Percentiles rank a stretch among this genome's conserved stretches.
Conservation (phyloP, 768 basidiomycete genomes). For the Mycena metata region DNA sequence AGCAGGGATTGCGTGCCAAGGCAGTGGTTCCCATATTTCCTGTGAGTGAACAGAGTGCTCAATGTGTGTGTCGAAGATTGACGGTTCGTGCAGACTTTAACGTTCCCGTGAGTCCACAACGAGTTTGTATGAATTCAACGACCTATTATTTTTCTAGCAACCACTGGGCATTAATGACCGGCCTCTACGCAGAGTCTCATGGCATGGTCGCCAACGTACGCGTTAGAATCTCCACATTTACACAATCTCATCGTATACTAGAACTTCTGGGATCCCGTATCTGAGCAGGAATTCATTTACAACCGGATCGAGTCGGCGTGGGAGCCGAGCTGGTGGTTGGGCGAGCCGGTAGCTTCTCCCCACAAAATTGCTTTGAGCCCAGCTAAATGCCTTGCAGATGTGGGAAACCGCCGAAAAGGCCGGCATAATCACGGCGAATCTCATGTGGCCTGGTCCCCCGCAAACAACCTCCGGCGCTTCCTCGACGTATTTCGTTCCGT, state of each 20-base stretch:
- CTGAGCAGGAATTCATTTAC: conserved; percentile 77
- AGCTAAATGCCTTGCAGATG: conserved; percentile 63
- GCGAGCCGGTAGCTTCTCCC: conserved; percentile 77
- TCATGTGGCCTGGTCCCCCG: conserved; percentile 96
- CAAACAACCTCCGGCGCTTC: conserved; percentile 72
- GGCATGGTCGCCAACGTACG: conserved; percentile 91
- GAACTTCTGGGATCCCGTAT: conserved; percentile 90
- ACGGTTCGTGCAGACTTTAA: conserved; percentile 70
- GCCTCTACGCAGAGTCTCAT: conserved; percentile 89
- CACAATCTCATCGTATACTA: conserved; percentile 45
- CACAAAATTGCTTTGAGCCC: not conserved
- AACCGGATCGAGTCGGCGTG: conserved; percentile 71
- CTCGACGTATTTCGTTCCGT: conserved; percentile 85
- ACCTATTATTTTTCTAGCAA: conserved; percentile 62
- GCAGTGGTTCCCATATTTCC: conserved; percentile 92
- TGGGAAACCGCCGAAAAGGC: conserved; percentile 90
- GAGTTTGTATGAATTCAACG: not conserved
- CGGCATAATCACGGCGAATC: conserved; percentile 82
- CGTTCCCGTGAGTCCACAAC: conserved; percentile 80
- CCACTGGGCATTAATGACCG: conserved; percentile 94
- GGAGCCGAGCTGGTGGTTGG: conserved; percentile 86
- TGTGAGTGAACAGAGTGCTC: conserved; percentile 55
- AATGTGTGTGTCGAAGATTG: not conserved
- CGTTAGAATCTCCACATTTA: not conserved
- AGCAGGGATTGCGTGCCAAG: conserved; percentile 88